Percentiles rank a stretch among this genome's conserved stretches.
These are phyloP conservation scores for Zizania palustris DNA, from an alignment of 202 grass and related monocot genomes.

Conservation along the genomic window DNA sequence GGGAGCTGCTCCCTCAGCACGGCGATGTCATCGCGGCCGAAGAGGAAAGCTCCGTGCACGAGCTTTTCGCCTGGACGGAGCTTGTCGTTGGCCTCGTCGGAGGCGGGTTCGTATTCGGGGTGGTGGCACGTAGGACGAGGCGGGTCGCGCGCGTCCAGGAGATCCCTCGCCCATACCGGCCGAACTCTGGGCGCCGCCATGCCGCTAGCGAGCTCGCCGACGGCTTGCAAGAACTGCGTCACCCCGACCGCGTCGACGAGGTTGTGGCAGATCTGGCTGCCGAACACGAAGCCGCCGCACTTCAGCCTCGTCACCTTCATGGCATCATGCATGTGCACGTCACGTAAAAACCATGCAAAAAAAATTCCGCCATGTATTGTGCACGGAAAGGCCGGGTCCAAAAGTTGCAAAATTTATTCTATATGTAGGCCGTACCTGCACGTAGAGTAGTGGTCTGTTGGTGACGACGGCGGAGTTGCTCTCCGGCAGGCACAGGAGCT, in stretches of 20 bases:
- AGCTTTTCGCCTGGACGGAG: slow-evolving; percentile 1
- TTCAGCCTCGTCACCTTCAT: slow-evolving; percentile 57
- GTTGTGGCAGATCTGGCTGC: slow-evolving; percentile 45
- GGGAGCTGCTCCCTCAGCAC: slow-evolving; percentile 22
- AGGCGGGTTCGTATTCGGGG: slow-evolving; percentile 37
- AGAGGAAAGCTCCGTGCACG: slow-evolving; percentile 41
- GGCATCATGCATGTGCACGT: neutral
- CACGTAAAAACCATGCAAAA: neutral
- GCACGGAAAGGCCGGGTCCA: neutral
- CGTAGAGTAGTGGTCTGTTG: slow-evolving; percentile 43
- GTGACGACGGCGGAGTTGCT: slow-evolving; percentile 32
- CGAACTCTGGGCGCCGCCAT: slow-evolving; percentile 39
- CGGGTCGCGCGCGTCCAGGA: slow-evolving; percentile 48
- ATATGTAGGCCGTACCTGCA: slow-evolving; percentile 41
- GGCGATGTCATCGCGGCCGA: slow-evolving; percentile 32
- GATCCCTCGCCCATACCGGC: slow-evolving; percentile 62
- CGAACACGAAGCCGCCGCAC: slow-evolving; percentile 63
- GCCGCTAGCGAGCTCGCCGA: slow-evolving; percentile 53
- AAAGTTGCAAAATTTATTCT: neutral
- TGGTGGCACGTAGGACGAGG: slow-evolving; percentile 37
- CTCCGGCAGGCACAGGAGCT: slow-evolving; percentile 48
- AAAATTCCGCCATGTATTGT: too few relatives aligned
- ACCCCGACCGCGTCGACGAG: slow-evolving; percentile 44
- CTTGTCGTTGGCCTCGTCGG: slow-evolving; percentile 38
- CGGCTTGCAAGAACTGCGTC: slow-evolving; percentile 45